Evolutionary conservation across 2,329 filamentous ascomycete genomes (phyloP), one percentile per base, ranked within the genome.

Genomic region (Botrytis sinoallii): DNA sequence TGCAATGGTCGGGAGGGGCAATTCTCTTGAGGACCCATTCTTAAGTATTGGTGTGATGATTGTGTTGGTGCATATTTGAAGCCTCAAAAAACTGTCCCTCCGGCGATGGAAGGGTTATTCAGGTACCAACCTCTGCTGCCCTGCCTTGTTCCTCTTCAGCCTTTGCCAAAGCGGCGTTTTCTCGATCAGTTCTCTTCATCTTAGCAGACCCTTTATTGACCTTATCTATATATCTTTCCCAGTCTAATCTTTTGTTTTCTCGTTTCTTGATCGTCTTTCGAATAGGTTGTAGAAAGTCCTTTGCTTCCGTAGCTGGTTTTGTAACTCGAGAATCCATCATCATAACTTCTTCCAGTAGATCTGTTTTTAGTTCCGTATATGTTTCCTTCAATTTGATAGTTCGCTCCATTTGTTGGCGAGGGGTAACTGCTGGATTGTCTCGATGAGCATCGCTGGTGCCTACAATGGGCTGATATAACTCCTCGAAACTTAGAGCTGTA

Each of bases 231-330:
- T 91, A 91, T 77, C 92, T 89, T 82, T 97, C 94, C 80, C 90
- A 96, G 81, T 97, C 94, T 74, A 95, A 81, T 71, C 93, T 91
- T 83, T 90, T 93, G 79, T 95, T 92, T 80, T 96, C 93, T 65
- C 94, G 86, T 82, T 93, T 94, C 84, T 95, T 96, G 79, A 97
- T 93, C 1, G 90, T 91, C 83, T 94, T 96, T 79, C 92, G 91
- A 81, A 96, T 86, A 3, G 92, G 90, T 76, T 90, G 88, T 74
- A 95, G 86, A 71, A 84, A 88, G 70, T 91, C 89, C 78, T 89
- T 91, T 12, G 92, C 92, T 70, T 91, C 88, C 73, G 88, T 88
- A 6, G 91, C 91, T 0, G 93, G 92, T 74, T 86, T 86, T 71
- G 95, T 88, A 76, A 96, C 87, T 77, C 89, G 88, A 16, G 85